Conservation (phyloP, 202 grass and related monocot species). For the Zoysia matrella region DNA sequence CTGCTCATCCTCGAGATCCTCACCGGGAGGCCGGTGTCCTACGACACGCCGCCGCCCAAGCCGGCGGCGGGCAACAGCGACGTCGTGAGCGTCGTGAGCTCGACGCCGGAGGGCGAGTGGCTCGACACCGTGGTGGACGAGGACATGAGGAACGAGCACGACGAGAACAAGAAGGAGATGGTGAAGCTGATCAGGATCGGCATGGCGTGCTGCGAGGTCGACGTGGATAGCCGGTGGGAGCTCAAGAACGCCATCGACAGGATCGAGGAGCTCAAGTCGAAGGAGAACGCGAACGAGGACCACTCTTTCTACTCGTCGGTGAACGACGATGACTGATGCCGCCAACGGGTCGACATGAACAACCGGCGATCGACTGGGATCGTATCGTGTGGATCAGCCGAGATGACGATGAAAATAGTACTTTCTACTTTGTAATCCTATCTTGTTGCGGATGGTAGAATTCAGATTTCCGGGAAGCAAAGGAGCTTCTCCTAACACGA, state of each 20-base stretch:
- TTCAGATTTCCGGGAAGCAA: background rate
- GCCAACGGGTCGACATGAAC: slow-evolving; percentile 21
- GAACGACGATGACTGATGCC: slow-evolving; percentile 35
- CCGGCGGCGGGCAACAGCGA: slow-evolving; percentile 27
- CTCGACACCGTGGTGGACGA: slow-evolving; percentile 48
- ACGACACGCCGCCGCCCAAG: slow-evolving; percentile 8
- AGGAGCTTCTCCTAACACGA: background rate
- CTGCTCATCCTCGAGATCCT: slow-evolving; percentile 80
- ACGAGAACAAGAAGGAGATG: slow-evolving; percentile 46
- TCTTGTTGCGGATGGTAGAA: slow-evolving; percentile 25
- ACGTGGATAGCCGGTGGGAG: slow-evolving; percentile 70
- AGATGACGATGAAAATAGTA: background rate
- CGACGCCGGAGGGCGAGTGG: slow-evolving; percentile 56
- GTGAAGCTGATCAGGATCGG: slow-evolving; percentile 76
- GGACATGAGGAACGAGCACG: slow-evolving; percentile 35
- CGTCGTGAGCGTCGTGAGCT: slow-evolving; percentile 27
- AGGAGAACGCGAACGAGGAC: slow-evolving; percentile 21
- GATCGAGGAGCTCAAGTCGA: slow-evolving; percentile 67
- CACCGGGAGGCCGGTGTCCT: slow-evolving; percentile 39
- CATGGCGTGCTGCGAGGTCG: slow-evolving; percentile 69
- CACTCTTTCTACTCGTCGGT: slow-evolving; percentile 41
- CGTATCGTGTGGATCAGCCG: background rate
- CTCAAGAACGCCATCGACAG: slow-evolving; percentile 57
- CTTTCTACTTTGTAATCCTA: background rate
- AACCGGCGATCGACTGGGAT: background rate